Conservation (phyloP, 345 rosid genomes). For the Lepidium sativum region DNA sequence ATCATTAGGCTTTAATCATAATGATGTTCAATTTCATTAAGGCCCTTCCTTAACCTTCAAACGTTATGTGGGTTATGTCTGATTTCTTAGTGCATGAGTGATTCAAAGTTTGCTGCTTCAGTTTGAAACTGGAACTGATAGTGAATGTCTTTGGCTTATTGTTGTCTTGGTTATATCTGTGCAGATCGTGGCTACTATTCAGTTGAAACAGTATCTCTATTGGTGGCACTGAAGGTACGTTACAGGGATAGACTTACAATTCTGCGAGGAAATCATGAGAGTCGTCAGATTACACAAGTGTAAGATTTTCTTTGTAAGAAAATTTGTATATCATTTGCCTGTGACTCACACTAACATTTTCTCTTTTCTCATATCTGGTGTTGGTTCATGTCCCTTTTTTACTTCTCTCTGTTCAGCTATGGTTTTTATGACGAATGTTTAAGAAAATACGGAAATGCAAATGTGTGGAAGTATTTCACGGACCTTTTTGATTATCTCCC, state of each 20-base stretch:
- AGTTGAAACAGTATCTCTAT: slow-evolving; percentile 29
- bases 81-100: background rate
- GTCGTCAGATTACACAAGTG: slow-evolving; percentile 37
- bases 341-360: background rate
- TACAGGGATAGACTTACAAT: slow-evolving; percentile 30
- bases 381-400: background rate
- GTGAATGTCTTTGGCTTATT: background rate
- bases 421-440: slow-evolving; percentile 35
- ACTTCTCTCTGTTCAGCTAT: slow-evolving; percentile 10
- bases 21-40: background rate
- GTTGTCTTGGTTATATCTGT: slow-evolving; percentile 12
- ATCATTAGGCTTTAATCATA: background rate
- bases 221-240: slow-evolving; percentile 33
- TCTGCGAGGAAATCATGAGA: slow-evolving; percentile 33
- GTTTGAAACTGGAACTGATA: background rate
- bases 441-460: slow-evolving; percentile 53
- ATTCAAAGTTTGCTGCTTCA: background rate
- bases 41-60: background rate
- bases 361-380: background rate
- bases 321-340: background rate
- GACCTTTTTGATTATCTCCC: slow-evolving; percentile 92
- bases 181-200: slow-evolving; percentile 35
- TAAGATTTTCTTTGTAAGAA: background rate
- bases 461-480: slow-evolving; percentile 86
- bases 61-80: background rate